Evolutionary conservation across 1,284 basidiomycete species (phyloP), one percentile per base, ranked within the genome.

Genomic region (Marasmius tenuissimus): DNA sequence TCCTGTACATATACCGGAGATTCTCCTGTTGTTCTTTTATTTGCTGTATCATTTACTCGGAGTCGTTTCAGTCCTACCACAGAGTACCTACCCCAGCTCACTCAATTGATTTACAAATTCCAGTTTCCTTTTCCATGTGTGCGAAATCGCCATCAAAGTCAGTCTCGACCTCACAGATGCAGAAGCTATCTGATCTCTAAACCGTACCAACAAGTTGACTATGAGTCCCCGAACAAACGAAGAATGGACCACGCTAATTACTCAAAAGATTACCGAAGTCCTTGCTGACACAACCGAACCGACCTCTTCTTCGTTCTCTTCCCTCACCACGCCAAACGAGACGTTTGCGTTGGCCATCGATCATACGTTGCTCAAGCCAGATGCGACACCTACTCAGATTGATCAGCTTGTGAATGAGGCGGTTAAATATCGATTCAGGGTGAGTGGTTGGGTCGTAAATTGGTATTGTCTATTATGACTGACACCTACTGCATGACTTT

Each of bases 341-440:
- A 61, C 66, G 22, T 75, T 81, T 48, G 73, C 80, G 4, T 68
- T 67, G 3, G 68, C 73, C 14, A 77, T 79, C 61, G 80, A 82
- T 68, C 81, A 81, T 63, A 81, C 78, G 0, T 72, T 84, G 47
- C 72, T 83, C 33, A 81, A 80, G 60, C 79, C 78, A 14, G 79
- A 81, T 57, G 78, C 79, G 14, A 81, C 80, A 10, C 63, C 72
- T 22, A 70, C 69, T 27, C 77, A 81, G 62, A 77, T 83, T 58
- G 76, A 81, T 64, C 64, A 70, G 34, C 74, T 83, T 2, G 82
- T 80, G 60, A 76, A 78, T 57, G 76, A 82, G 64, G 81, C 80
- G 0, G 71, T 81, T 33, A 69, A 72, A 47, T 77, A 77, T 66
- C 75, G 74, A n/a, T 83, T 83, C 72, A 82, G 81, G 71, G 81